A percentile compares a stretch with the other conserved stretches of the same genome.
Conservation (phyloP, 257 asterid species). For the Solanum sitiens region DNA sequence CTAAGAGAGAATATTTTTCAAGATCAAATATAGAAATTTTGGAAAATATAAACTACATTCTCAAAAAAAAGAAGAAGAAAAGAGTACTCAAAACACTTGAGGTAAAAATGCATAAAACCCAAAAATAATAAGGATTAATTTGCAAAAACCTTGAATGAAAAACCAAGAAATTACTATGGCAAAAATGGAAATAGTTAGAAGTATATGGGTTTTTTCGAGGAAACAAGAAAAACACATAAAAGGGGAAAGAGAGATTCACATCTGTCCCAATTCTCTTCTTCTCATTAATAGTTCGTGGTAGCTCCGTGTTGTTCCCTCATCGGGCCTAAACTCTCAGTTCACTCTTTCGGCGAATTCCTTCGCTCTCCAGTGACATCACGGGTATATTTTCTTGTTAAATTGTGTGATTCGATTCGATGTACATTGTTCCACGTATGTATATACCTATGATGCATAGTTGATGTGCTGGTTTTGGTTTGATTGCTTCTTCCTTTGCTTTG, state of each 20-base stretch:
- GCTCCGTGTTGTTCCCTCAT: not conserved
- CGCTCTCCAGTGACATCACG: not conserved
- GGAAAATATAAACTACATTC: not conserved
- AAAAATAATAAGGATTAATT: not conserved
- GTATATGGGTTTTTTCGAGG: not conserved
- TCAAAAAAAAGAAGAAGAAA: too few relatives aligned
- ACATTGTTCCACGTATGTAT: not conserved
- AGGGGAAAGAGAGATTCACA: slow-evolving; percentile 24
- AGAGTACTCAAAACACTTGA: not conserved
- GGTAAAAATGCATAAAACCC: not conserved
- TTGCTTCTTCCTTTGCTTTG: not conserved
- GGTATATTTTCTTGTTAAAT: not conserved
- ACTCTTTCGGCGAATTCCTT: not conserved
- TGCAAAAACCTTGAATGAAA: not conserved
- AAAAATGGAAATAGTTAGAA: not conserved
- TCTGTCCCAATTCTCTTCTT: slow-evolving; percentile 25
- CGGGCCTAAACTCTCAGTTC: slow-evolving; percentile 6
- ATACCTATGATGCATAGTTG: not conserved
- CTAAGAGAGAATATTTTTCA: not conserved
- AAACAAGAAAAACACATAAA: not conserved
- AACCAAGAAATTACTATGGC: not conserved
- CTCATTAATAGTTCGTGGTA: slow-evolving; percentile 2
- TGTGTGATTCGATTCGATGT: not conserved
- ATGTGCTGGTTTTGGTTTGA: not conserved
- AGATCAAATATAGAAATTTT: not conserved